Percentiles rank a stretch among this genome's conserved stretches.
Conservation (phyloP, 1,284 basidiomycete species). For the Tylopilus sp. region DNA sequence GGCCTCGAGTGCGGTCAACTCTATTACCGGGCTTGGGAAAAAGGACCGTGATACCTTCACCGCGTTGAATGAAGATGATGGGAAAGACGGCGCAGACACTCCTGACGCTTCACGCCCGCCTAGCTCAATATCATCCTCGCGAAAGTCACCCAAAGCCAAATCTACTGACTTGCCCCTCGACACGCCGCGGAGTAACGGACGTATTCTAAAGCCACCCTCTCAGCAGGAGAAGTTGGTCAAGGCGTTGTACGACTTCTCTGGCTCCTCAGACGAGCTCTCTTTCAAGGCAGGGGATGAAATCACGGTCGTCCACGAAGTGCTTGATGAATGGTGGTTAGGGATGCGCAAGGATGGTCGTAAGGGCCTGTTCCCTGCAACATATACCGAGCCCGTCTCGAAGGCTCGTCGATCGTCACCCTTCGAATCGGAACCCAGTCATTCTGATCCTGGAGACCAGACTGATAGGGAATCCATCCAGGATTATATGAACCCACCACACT, state of each 20-base stretch:
- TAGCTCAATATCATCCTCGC: slow-evolving; percentile 28
- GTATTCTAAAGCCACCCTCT: slow-evolving; percentile 47
- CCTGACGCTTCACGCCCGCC: slow-evolving; percentile 24
- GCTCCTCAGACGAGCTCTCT: slow-evolving; percentile 68
- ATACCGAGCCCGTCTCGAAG: slow-evolving; percentile 52
- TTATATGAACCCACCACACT: slow-evolving; percentile 40
- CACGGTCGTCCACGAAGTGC: slow-evolving; percentile 65
- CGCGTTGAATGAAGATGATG: slow-evolving; percentile 45
- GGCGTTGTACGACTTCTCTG: slow-evolving; percentile 70
- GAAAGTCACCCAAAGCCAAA: slow-evolving; percentile 39
- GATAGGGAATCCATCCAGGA: slow-evolving; percentile 26
- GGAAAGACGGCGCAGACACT: slow-evolving; percentile 29
- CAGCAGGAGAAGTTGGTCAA: slow-evolving; percentile 54
- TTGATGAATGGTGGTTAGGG: slow-evolving; percentile 85
- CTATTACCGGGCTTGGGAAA: slow-evolving; percentile 54
- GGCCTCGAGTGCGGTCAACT: slow-evolving; percentile 58
- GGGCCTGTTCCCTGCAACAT: slow-evolving; percentile 73
- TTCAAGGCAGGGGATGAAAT: slow-evolving; percentile 72
- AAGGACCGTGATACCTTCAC: slow-evolving; percentile 63
- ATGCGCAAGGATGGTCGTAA: slow-evolving; percentile 56
- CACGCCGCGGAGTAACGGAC: slow-evolving; percentile 40
- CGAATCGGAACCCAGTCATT: slow-evolving; percentile 7
- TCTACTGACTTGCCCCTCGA: slow-evolving; percentile 34
- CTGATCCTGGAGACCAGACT: slow-evolving; percentile 8
- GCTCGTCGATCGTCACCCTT: slow-evolving; percentile 23